Evolutionary conservation across 306 rosid genomes (phyloP).

Genomic region (Glycine latifolia): DNA sequence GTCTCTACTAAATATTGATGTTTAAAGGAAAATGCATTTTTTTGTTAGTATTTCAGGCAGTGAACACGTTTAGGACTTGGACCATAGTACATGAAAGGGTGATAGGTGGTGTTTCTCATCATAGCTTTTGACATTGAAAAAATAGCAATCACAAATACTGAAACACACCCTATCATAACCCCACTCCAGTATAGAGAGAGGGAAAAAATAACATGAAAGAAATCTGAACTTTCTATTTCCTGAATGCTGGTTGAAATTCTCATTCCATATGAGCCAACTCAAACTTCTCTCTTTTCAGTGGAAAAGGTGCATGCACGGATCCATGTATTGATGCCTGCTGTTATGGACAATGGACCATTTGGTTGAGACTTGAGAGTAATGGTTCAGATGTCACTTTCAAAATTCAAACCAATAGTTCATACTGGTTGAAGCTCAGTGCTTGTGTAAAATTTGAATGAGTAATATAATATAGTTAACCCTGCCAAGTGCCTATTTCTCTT

Average conservation of each 20-base stretch:
- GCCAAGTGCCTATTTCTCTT: conserved; percentile 31
- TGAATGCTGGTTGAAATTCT: conserved; percentile 31
- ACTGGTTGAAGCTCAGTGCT: conserved; percentile 23
- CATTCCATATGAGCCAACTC: conserved; percentile 40
- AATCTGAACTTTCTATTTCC: conserved; percentile 10
- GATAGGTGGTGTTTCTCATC: conserved; percentile 29
- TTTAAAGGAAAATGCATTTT: background rate
- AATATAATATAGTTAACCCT: conserved; percentile 22
- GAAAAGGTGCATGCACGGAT: background rate
- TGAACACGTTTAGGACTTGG: background rate
- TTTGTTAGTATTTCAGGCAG: background rate
- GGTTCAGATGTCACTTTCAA: conserved; percentile 29
- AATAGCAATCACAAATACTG: conserved; percentile 22
- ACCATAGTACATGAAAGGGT: background rate
- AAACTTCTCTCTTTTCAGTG: conserved; percentile 34
- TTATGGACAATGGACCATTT: background rate
- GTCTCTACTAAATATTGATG: background rate
- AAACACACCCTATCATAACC: conserved; percentile 33
- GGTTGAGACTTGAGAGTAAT: background rate
- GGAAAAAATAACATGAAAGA: conserved; percentile 27
- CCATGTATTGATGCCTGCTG: conserved; percentile 2
- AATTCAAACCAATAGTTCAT: conserved; percentile 32
- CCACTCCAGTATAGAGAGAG: conserved; percentile 1
- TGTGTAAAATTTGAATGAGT: conserved; percentile 26
- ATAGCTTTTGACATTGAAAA: conserved; percentile 13